Conservation (phyloP, 192 early-diverging fungal genomes). For the Gonapodya sp. region DNA sequence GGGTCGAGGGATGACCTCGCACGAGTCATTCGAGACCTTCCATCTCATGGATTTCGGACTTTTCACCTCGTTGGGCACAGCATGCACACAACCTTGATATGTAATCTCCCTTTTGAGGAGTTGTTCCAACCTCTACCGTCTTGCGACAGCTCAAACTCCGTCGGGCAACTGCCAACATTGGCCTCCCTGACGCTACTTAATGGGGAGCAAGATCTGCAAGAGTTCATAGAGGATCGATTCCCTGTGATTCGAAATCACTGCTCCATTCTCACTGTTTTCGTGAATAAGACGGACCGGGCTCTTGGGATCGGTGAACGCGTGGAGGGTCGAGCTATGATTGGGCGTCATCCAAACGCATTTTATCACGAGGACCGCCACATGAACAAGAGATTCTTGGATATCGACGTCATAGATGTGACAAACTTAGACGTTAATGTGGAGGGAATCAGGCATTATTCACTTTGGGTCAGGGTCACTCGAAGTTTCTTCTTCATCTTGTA, state of each 20-base stretch:
- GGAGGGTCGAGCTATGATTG: not conserved
- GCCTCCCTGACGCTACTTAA: not conserved
- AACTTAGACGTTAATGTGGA: not conserved
- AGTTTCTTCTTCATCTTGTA: too few relatives aligned
- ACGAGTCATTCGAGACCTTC: not conserved
- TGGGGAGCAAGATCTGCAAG: not conserved
- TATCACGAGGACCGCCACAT: not conserved
- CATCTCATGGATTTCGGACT: not conserved
- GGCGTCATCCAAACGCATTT: not conserved
- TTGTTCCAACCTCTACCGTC: not conserved
- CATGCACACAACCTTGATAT: not conserved
- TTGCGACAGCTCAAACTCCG: not conserved
- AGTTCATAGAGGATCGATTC: not conserved
- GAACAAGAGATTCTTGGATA: not conserved
- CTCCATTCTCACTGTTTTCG: not conserved
- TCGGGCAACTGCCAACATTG: not conserved
- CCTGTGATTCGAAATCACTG: not conserved
- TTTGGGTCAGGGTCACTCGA: too few relatives aligned
- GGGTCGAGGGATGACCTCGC: not conserved
- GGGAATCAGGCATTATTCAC: not conserved
- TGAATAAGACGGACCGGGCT: not conserved
- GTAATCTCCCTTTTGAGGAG: not conserved
- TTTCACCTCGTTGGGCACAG: conserved; percentile 4
- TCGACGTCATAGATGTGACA: conserved; percentile 3
- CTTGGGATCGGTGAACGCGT: not conserved